These are phyloP conservation scores for Boletus rex-veris DNA, from an alignment of 768 basidiomycete species.

Conservation along the genomic window DNA sequence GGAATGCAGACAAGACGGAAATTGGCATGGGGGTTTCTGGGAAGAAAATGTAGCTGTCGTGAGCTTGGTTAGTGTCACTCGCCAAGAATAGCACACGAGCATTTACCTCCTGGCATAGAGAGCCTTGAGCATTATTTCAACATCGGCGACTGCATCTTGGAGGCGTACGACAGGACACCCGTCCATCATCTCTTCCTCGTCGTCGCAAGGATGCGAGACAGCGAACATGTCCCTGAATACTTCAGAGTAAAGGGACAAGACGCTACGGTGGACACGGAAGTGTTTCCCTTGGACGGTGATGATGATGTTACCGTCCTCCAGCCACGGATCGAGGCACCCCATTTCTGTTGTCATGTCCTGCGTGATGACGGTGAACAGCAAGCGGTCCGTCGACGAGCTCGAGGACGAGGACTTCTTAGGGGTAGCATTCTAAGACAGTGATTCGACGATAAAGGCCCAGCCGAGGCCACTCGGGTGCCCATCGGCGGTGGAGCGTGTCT, in stretches of 20 bases:
- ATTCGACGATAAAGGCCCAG: too few relatives aligned
- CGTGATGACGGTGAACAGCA: too few relatives aligned
- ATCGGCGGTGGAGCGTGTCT: neutral
- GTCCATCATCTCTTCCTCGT: conserved; percentile 10
- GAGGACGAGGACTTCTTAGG: too few relatives aligned
- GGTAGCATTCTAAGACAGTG: too few relatives aligned
- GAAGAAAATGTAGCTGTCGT: conserved; percentile 6
- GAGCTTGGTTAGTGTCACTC: neutral
- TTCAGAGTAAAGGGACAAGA: conserved; percentile 25
- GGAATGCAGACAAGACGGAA: conserved; percentile 5
- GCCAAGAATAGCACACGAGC: too few relatives aligned
- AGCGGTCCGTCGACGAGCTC: too few relatives aligned
- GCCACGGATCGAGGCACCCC: conserved; percentile 21
- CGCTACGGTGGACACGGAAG: conserved; percentile 33
- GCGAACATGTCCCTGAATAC: conserved; percentile 33
- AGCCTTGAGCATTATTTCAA: conserved; percentile 16
- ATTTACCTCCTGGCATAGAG: conserved; percentile 19
- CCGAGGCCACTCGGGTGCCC: too few relatives aligned
- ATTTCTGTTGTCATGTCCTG: neutral
- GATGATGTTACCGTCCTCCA: conserved; percentile 32
- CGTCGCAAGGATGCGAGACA: neutral
- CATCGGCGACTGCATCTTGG: conserved; percentile 10
- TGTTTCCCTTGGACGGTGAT: conserved; percentile 22
- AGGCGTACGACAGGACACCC: conserved; percentile 21
- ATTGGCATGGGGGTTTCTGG: conserved; percentile 9